Percentiles rank a stretch among this genome's conserved stretches.
Conservation (phyloP, 331 rosid genomes). For the Quercus phellos region DNA sequence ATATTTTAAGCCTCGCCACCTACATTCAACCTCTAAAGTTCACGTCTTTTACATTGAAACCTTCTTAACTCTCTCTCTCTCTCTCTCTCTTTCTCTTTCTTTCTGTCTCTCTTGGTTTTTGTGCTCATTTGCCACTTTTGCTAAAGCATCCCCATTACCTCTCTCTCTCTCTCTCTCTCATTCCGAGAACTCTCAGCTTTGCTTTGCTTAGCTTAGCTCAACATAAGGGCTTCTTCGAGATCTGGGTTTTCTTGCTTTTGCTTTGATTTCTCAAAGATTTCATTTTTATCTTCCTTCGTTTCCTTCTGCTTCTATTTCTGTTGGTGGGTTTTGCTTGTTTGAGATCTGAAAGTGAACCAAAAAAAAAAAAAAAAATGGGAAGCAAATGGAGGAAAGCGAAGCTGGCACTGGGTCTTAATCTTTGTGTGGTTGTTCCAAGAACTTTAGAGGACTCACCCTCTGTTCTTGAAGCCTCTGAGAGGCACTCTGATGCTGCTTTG, state of each 20-base stretch:
- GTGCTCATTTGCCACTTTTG: constrained; percentile 53
- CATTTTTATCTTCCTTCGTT: not conserved
- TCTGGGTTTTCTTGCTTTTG: constrained; percentile 56
- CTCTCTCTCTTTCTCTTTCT: not conserved
- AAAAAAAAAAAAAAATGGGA: constrained; percentile 43
- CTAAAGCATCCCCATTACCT: constrained; percentile 42
- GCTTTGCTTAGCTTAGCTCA: constrained; percentile 25
- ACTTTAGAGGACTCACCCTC: constrained; percentile 62
- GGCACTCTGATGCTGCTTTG: constrained; percentile 74
- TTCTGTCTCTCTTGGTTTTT: constrained; percentile 48
- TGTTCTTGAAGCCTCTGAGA: constrained; percentile 43
- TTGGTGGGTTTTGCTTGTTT: constrained; percentile 13
- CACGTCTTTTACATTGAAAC: not conserved
- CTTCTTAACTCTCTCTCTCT: not conserved
- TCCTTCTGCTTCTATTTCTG: constrained; percentile 4
- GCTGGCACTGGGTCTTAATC: constrained; percentile 74
- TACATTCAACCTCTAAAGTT: not conserved
- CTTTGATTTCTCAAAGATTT: constrained; percentile 7
- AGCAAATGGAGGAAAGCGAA: constrained; percentile 96
- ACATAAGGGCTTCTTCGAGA: constrained; percentile 45
- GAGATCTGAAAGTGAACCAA: constrained; percentile 25
- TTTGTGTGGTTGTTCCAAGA: constrained; percentile 74
- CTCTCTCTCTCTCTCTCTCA: constrained; percentile 12
- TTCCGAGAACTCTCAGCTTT: constrained; percentile 23
- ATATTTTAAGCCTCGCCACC: not conserved